Percentiles rank a stretch among this genome's conserved stretches.
These are phyloP conservation scores for Abortiporus biennis DNA, from an alignment of 1,284 basidiomycete species.

Conservation along the genomic window DNA sequence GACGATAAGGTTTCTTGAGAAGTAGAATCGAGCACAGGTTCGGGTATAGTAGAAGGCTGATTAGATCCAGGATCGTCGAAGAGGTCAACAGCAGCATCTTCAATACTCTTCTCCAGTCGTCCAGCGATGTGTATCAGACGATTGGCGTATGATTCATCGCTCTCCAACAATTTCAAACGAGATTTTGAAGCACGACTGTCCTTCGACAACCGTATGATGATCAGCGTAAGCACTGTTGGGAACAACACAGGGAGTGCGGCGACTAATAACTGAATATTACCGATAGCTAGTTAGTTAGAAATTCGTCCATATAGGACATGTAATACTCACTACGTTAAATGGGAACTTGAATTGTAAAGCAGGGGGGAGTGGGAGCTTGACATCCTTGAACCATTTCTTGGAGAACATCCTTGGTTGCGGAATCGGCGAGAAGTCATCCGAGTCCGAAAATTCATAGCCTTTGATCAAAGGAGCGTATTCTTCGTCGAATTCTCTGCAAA, in stretches of 20 bases:
- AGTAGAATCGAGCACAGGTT: background rate
- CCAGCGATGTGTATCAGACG: slow-evolving; percentile 49
- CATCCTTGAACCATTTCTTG: slow-evolving; percentile 38
- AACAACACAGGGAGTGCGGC: slow-evolving; percentile 56
- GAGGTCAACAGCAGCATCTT: slow-evolving; percentile 45
- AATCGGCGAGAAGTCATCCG: slow-evolving; percentile 29
- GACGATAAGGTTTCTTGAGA: background rate
- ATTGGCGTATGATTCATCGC: slow-evolving; percentile 33
- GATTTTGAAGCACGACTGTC: slow-evolving; percentile 48
- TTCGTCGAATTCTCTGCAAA: slow-evolving; percentile 45
- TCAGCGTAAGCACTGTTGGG: slow-evolving; percentile 49
- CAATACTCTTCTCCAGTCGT: slow-evolving; percentile 51
- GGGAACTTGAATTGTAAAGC: slow-evolving; percentile 63
- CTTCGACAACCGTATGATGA: slow-evolving; percentile 44
- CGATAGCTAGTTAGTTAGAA: slow-evolving; percentile 2
- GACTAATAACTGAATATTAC: slow-evolving; percentile 41
- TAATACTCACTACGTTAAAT: slow-evolving; percentile 57
- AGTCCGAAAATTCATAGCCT: slow-evolving; percentile 34
- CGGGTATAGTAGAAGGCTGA: background rate
- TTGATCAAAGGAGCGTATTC: slow-evolving; percentile 51
- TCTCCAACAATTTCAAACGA: slow-evolving; percentile 58
- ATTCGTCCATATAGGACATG: background rate
- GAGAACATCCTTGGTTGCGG: slow-evolving; percentile 35
- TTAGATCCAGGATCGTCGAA: slow-evolving; percentile 24
- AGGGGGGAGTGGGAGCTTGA: slow-evolving; percentile 53